Percentiles rank a stretch among this genome's conserved stretches.
Conservation (phyloP, 2,329 filamentous ascomycete genomes). For the Pezicula rhizophila region DNA sequence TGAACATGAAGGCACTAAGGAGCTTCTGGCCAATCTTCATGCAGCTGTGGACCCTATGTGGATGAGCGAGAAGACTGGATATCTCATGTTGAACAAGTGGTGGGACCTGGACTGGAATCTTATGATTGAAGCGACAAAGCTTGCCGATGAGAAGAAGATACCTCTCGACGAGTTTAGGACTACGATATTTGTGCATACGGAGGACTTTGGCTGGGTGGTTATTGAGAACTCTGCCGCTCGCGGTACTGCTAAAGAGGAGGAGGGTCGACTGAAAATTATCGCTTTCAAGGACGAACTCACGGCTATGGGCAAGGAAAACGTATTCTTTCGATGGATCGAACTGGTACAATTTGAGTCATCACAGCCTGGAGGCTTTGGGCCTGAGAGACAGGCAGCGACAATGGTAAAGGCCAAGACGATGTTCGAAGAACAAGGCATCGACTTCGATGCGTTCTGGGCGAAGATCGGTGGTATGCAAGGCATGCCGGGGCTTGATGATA, state of each 20-base stretch:
- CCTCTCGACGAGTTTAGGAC: slow-evolving; percentile 63
- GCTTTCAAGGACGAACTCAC: slow-evolving; percentile 72
- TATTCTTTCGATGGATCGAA: slow-evolving; percentile 93
- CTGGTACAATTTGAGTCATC: slow-evolving; percentile 83
- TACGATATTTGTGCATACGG: slow-evolving; percentile 62
- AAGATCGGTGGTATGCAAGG: slow-evolving; percentile 59
- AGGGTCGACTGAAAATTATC: slow-evolving; percentile 67
- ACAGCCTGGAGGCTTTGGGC: slow-evolving; percentile 70
- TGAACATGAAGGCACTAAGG: slow-evolving; percentile 45
- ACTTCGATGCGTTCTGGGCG: slow-evolving; percentile 76
- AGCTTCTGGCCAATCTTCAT: slow-evolving; percentile 56
- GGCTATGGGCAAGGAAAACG: slow-evolving; percentile 72
- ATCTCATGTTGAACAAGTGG: slow-evolving; percentile 74
- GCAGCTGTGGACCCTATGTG: slow-evolving; percentile 63
- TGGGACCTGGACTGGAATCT: slow-evolving; percentile 84
- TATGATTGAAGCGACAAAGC: slow-evolving; percentile 67
- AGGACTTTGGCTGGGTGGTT: slow-evolving; percentile 65
- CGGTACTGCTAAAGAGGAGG: slow-evolving; percentile 48
- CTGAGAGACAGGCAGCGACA: slow-evolving; percentile 64
- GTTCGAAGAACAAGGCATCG: slow-evolving; percentile 68
- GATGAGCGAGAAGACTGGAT: slow-evolving; percentile 75
- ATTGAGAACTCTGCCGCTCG: slow-evolving; percentile 53
- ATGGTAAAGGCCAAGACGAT: slow-evolving; percentile 69
- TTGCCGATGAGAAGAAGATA: slow-evolving; percentile 59
- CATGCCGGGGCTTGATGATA: slow-evolving; percentile 42